Evolutionary conservation across 148 eudicot species (phyloP), one percentile per base, ranked within the genome.

Genomic region (Rhododendron mucronatum): DNA sequence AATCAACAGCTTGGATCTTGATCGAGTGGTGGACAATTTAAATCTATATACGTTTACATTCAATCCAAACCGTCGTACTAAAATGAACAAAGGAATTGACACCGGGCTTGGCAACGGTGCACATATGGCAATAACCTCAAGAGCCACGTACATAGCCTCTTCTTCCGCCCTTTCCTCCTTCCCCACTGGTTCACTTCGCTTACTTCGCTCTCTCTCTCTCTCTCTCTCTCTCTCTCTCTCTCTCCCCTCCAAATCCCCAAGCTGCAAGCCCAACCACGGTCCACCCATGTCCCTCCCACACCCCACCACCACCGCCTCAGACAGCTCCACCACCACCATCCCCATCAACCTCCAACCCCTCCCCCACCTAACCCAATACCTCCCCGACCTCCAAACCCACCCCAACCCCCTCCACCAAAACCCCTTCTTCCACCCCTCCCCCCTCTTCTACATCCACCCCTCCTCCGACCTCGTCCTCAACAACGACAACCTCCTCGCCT

Each of bases 401-500:
- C 83, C 90, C 2, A 92, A 89, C 85, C 95, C 98, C 2, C 78
- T 95, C 1, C 87, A 87, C 7, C 57, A 48, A 35, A 93, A 87
- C 91, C 87, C 53, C 1, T 93, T 86, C 85, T 95, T 90, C 90
- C 92, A 83, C 86, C 94, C 95, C 3, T 47, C 88, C 23, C 37
- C 89, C 30, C 90, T 80, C 21, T 95, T 95, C 90, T 95, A 91
- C 93, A 65, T 95, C 80, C 41, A 92, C 50, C 84, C 86, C 10
- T 44, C 88, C 50, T 80, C 57, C 67, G 82, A 51, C 10, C 3
- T 45, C 57, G 20, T 55, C 73, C 55, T 63, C 69, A 15, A 83
- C 35, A 51, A 50, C 63, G 63, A 57, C 63, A 48, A 48, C 51
- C 13, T 57, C 59, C 85, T 65, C 7, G 93, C 93, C 3, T 95